Base-by-base conservation (phyloP, 2,329 filamentous ascomycete genomes). In the Ophiocordyceps camponoti-saundersi region DNA sequence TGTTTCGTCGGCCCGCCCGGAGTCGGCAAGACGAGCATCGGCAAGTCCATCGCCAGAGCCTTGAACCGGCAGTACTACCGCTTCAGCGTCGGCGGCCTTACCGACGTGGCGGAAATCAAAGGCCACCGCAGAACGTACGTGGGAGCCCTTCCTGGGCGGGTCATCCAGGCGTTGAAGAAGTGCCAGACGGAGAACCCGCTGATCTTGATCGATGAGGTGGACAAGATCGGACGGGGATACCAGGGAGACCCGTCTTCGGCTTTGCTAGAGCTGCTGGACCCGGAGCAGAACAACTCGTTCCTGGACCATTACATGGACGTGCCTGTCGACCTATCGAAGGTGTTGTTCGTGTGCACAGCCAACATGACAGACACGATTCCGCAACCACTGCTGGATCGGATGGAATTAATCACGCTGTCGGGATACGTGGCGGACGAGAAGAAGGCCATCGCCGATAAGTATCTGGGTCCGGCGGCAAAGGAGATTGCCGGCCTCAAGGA, bases 301-400 rank as follows among this genome's bases (percentile, higher is more conserved):
- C 65, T 98, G 52, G 92, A 98, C 56, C 92, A 98, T 64, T 98
- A 98, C 67, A 87, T 98, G 77, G 92, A 98, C 62, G 88, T 98
- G 1, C 92, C 92, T 0, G 90, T 98, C 6, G 92, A 98, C 60
- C 72, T 98, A 45, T 95, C 89, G 45, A 96, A 96, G 68, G 92
- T 98, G 2, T 74, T 98, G 21, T 98, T 98, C 60, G 92, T 98
- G 41, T 98, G 92, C 72, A 98, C 92, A 15, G 92, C 92, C 49
- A 98, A 98, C 64, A 93, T 96, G 82, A 95, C 89, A 0, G 92
- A 98, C 58, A 98, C 92, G 0, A 98, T 98, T 51, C 92, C 92
- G 16, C 79, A 89, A 41, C 93, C 92, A 3, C 73, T 98, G 0
- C 74, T 96, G 16, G 92, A 98, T 61, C 82, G 92, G 55, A 98